Evolutionary conservation across 768 basidiomycete genomes (phyloP).

Genomic region (Cytidiella melzeri): DNA sequence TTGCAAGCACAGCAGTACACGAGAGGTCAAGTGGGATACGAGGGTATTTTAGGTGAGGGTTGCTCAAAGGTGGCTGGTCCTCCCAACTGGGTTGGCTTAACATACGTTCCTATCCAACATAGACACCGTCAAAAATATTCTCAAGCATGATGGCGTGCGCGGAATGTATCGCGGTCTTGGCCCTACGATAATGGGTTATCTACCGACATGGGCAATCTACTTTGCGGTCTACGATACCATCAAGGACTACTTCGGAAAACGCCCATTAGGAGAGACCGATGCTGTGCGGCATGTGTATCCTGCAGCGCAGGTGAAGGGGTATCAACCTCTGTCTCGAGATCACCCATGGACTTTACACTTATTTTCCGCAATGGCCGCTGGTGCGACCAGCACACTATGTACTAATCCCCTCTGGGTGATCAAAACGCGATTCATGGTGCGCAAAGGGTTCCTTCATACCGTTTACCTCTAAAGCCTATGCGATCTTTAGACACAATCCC

Average conservation of each 20-base stretch:
- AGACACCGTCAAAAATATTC: slow-evolving; percentile 55
- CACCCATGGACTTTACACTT: slow-evolving; percentile 88
- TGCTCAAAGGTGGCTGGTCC: slow-evolving; percentile 14
- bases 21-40: slow-evolving; percentile 65
- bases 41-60: slow-evolving; percentile 62
- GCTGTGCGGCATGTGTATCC: slow-evolving; percentile 57
- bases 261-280: slow-evolving; percentile 38
- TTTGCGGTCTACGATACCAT: slow-evolving; percentile 97
- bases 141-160: slow-evolving; percentile 65
- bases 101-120: slow-evolving; percentile 16
- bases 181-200: slow-evolving; percentile 92
- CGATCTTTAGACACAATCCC: slow-evolving; percentile 67
- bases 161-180: slow-evolving; percentile 97
- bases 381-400: slow-evolving; percentile 85
- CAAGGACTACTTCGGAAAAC: slow-evolving; percentile 75
- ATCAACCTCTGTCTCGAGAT: slow-evolving; percentile 73
- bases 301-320: slow-evolving; percentile 80
- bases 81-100: too few species aligned
- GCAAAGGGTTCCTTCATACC: slow-evolving; percentile 17
- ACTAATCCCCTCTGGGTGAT: slow-evolving; percentile 99
- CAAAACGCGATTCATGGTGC: slow-evolving; percentile 98
- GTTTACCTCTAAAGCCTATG: background rate
- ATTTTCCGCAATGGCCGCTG: slow-evolving; percentile 92
- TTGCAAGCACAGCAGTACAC: slow-evolving; percentile 86
- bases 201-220: slow-evolving; percentile 99